Conservation (phyloP, 2,329 filamentous ascomycete genomes). For the Cryphonectria naterciae region DNA sequence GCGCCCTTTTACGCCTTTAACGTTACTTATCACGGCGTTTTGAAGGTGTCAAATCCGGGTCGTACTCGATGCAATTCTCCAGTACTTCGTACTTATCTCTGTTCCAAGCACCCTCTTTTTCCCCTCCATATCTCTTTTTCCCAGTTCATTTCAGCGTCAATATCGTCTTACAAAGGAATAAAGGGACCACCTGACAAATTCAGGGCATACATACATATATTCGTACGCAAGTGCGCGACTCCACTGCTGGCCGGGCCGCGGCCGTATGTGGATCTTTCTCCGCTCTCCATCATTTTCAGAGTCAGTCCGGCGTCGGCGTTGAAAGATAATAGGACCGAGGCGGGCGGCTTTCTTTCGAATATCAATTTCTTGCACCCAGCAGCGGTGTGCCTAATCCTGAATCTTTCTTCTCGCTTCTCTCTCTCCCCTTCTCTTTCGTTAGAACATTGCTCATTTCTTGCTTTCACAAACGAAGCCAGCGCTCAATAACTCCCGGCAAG, state of each 20-base stretch:
- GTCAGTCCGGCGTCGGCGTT: not conserved
- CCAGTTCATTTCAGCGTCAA: not conserved
- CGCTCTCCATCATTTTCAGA: not conserved
- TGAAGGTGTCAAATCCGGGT: not conserved
- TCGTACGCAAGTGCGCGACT: not conserved
- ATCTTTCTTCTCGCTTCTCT: not conserved
- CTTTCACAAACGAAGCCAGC: not conserved
- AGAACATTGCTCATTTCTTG: not conserved
- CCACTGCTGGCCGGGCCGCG: conserved; percentile 1
- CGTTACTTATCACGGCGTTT: not conserved
- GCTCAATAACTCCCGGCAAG: not conserved
- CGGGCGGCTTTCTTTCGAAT: not conserved
- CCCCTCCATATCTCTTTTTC: not conserved
- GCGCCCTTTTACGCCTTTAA: not conserved
- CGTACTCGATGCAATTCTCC: not conserved
- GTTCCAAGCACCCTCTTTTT: not conserved
- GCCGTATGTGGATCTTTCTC: not conserved
- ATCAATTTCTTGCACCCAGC: not conserved
- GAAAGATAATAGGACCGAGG: not conserved
- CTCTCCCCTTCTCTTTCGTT: too few species aligned
- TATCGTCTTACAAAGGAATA: not conserved
- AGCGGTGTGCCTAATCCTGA: not conserved
- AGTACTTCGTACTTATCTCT: not conserved
- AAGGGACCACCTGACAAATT: not conserved
- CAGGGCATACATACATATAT: not conserved